Evolutionary conservation across 2,329 filamentous ascomycete species (phyloP).

Genomic region (Botrytis porri): DNA sequence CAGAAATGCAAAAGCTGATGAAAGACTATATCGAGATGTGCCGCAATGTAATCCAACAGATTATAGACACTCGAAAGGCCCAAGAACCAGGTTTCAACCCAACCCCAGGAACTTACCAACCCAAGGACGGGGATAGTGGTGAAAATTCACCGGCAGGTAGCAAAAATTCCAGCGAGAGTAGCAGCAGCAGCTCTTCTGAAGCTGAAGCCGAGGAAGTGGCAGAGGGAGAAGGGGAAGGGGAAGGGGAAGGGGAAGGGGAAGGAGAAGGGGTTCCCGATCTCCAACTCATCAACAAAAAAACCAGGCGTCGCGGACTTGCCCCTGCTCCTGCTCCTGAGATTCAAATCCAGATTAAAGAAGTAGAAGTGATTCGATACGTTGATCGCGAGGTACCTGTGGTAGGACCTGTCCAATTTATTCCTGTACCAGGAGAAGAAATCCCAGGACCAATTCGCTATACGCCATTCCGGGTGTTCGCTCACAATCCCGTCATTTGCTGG

Average conservation of each 20-base stretch:
- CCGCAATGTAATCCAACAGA: not conserved
- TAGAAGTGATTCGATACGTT: not conserved
- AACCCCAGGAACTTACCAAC: not conserved
- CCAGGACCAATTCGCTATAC: constrained; percentile 6
- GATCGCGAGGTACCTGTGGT: not conserved
- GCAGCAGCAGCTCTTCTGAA: not conserved
- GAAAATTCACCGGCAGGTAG: not conserved
- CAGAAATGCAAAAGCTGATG: not conserved
- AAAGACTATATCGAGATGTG: not conserved
- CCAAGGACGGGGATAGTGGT: not conserved
- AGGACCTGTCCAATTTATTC: not conserved
- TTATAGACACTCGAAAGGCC: not conserved
- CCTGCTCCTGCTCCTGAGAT: not conserved
- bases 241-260: not conserved
- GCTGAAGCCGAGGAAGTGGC: not conserved
- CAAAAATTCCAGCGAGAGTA: not conserved
- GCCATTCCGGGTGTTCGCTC: constrained; percentile 16
- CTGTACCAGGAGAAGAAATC: not conserved
- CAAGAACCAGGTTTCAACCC: not conserved
- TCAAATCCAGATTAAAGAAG: not conserved
- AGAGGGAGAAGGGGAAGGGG: not conserved
- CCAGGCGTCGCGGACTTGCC: not conserved
- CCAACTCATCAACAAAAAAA: not conserved
- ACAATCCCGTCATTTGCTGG: constrained; percentile 15
- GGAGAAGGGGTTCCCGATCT: not conserved